phyloP scores from a whole-genome alignment of 2,329 filamentous ascomycete genomes.

The Colletotrichum viniferum region DNA sequence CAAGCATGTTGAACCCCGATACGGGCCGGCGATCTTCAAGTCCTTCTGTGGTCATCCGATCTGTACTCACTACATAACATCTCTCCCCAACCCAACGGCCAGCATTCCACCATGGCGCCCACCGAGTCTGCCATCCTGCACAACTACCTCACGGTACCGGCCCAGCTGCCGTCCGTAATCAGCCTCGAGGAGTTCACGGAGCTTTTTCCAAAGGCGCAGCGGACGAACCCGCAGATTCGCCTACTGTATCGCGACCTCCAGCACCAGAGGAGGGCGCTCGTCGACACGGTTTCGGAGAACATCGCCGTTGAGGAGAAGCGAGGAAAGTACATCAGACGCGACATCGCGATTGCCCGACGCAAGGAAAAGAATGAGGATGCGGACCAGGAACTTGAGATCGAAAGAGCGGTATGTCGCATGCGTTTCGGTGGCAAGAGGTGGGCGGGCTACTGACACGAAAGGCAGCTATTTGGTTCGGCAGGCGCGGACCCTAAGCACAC shows the following conservation, averaged over 20 bases:
- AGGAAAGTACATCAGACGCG: slow-evolving; percentile 62
- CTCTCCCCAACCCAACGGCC: not conserved
- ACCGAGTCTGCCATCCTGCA: slow-evolving; percentile 77
- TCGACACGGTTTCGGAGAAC: slow-evolving; percentile 69
- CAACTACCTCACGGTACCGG: slow-evolving; percentile 79
- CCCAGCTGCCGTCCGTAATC: slow-evolving; percentile 74
- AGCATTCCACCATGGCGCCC: slow-evolving; percentile 62
- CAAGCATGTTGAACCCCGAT: not conserved
- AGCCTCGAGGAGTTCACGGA: slow-evolving; percentile 77
- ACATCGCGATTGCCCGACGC: slow-evolving; percentile 58
- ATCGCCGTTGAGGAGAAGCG: slow-evolving; percentile 69
- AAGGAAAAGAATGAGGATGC: slow-evolving; percentile 58
- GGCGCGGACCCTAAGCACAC: slow-evolving; percentile 61
- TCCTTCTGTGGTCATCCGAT: not conserved
- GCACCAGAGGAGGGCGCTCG: slow-evolving; percentile 69
- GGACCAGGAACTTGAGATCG: slow-evolving; percentile 69
- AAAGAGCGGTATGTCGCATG: slow-evolving; percentile 52
- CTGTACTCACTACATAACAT: not conserved
- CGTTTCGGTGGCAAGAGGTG: not conserved
- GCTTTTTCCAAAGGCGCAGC: slow-evolving; percentile 73
- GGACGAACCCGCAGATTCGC: slow-evolving; percentile 69
- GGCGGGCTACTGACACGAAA: not conserved
- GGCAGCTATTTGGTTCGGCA: slow-evolving; percentile 62
- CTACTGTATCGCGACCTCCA: slow-evolving; percentile 81
- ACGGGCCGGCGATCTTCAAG: not conserved